Evolutionary conservation across 2,329 filamentous ascomycete species (phyloP).

Genomic region (Colletotrichum theobromicola): DNA sequence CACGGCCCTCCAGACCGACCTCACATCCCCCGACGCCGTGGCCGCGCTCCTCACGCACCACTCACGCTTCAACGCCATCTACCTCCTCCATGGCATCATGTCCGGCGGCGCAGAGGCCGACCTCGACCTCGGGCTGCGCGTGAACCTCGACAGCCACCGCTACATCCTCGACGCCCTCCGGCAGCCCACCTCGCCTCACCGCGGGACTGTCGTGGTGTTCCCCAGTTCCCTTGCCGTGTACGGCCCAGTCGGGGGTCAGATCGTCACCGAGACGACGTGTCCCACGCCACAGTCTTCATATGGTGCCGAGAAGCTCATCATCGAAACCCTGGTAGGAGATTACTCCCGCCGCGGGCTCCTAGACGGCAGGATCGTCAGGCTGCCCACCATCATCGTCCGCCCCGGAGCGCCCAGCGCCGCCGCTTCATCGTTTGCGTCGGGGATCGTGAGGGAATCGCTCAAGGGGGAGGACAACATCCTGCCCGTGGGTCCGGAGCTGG

Average conservation of each 20-base stretch:
- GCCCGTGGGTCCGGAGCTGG: conserved; percentile 45
- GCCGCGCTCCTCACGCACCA: conserved; percentile 29
- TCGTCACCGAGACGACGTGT: conserved; percentile 44
- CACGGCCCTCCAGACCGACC: conserved; percentile 31
- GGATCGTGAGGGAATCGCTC: conserved; percentile 66
- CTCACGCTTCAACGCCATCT: conserved; percentile 49
- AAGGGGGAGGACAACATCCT: conserved; percentile 50
- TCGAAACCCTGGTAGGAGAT: conserved; percentile 63
- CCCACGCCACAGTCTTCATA: conserved; percentile 64
- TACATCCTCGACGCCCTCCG: conserved; percentile 57
- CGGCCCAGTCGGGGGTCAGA: conserved; percentile 42
- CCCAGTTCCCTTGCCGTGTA: conserved; percentile 66
- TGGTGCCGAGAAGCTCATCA: conserved; percentile 66
- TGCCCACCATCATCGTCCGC: conserved; percentile 66
- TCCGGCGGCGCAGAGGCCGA: conserved; percentile 66
- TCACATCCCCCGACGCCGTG: conserved; percentile 36
- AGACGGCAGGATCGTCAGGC: conserved; percentile 59
- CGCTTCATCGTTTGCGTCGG: conserved; percentile 64
- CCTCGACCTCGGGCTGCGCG: conserved; percentile 56
- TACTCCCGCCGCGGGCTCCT: conserved; percentile 56
- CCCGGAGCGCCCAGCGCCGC: conserved; percentile 65
- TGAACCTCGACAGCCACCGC: conserved; percentile 64
- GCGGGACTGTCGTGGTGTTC: conserved; percentile 61
- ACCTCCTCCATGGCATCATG: conserved; percentile 70
- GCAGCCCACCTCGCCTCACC: conserved; percentile 29